These are phyloP conservation scores for Monosporascus cannonballus DNA, from an alignment of 2,329 filamentous ascomycete genomes.

Conservation along the genomic window DNA sequence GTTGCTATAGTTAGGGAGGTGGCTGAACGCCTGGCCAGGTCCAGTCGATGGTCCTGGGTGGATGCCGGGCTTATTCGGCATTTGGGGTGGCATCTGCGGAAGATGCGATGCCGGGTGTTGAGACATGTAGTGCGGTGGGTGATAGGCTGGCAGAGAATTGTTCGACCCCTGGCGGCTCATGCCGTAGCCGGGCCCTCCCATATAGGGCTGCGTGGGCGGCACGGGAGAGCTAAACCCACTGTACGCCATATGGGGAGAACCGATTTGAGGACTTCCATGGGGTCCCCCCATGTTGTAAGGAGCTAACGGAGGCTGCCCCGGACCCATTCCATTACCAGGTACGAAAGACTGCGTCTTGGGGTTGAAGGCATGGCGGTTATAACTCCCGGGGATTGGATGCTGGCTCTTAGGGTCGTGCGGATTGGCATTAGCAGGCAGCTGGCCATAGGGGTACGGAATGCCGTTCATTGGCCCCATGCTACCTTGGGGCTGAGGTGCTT, in stretches of 20 bases:
- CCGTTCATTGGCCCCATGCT: conserved; percentile 18
- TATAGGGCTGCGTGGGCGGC: conserved; percentile 38
- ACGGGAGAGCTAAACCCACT: conserved; percentile 40
- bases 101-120: conserved; percentile 35
- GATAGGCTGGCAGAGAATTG: conserved; percentile 46
- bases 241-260: conserved; percentile 45
- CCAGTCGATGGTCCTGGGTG: conserved; percentile 31
- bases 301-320: conserved; percentile 41
- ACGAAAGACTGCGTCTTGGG: conserved; percentile 92
- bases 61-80: conserved; percentile 40
- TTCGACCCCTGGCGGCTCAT: conserved; percentile 54
- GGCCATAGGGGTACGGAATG: conserved; percentile 69
- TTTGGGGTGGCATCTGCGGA: conserved; percentile 33
- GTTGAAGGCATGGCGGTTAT: conserved; percentile 81
- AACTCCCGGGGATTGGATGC: conserved; percentile 81
- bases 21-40: conserved; percentile 39
- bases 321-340: conserved; percentile 51
- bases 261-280: conserved; percentile 48
- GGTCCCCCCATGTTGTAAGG: conserved; percentile 42
- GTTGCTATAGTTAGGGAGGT: conserved; percentile 53
- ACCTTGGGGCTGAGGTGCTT: conserved; percentile 16
- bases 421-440: conserved; percentile 64
- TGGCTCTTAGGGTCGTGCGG: conserved; percentile 68
- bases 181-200: conserved; percentile 37
- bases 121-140: conserved; percentile 32